Percentiles rank a stretch among this genome's conserved stretches.
These are phyloP conservation scores for Paracoccidioides brasiliensis DNA, from an alignment of 2,329 filamentous ascomycete species.

Conservation along the genomic window DNA sequence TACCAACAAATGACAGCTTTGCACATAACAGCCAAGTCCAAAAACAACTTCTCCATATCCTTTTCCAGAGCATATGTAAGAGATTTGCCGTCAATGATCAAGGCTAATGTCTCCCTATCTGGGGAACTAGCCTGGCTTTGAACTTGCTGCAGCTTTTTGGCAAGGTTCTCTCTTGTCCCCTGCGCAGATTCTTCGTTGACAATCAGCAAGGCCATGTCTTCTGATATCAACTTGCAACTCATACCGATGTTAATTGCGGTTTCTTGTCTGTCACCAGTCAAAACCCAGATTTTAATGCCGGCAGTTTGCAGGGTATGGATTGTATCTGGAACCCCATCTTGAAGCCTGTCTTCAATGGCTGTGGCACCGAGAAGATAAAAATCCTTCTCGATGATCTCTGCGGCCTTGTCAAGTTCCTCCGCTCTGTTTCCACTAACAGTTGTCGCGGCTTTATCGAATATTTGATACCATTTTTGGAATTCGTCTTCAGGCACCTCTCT, in stretches of 20 bases:
- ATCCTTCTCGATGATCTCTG: slow-evolving; percentile 87
- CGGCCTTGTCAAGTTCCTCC: slow-evolving; percentile 92
- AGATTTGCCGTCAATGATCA: slow-evolving; percentile 93
- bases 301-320: slow-evolving; percentile 95
- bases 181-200: slow-evolving; percentile 77
- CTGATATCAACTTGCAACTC: slow-evolving; percentile 96
- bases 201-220: slow-evolving; percentile 96
- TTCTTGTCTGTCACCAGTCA: slow-evolving; percentile 95
- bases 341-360: slow-evolving; percentile 90
- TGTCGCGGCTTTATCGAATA: slow-evolving; percentile 78
- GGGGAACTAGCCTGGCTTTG: slow-evolving; percentile 64
- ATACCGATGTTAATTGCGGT: slow-evolving; percentile 99
- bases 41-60: slow-evolving; percentile 83
- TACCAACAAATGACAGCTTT: slow-evolving; percentile 93
- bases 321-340: slow-evolving; percentile 95
- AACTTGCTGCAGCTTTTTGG: slow-evolving; percentile 88
- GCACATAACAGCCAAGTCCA: slow-evolving; percentile 87
- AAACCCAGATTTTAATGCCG: slow-evolving; percentile 96
- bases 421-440: slow-evolving; percentile 85
- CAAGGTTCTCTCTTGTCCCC: slow-evolving; percentile 73
- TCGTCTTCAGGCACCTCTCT: slow-evolving; percentile 84
- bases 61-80: slow-evolving; percentile 86
- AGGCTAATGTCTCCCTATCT: slow-evolving; percentile 56
- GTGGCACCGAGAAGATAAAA: slow-evolving; percentile 87
- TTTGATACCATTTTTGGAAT: slow-evolving; percentile 70